Percentiles rank a stretch among this genome's conserved stretches.
Evolutionary conservation across 2,329 filamentous ascomycete species (phyloP).

Genomic region (Sarocladiaceae sp.): DNA sequence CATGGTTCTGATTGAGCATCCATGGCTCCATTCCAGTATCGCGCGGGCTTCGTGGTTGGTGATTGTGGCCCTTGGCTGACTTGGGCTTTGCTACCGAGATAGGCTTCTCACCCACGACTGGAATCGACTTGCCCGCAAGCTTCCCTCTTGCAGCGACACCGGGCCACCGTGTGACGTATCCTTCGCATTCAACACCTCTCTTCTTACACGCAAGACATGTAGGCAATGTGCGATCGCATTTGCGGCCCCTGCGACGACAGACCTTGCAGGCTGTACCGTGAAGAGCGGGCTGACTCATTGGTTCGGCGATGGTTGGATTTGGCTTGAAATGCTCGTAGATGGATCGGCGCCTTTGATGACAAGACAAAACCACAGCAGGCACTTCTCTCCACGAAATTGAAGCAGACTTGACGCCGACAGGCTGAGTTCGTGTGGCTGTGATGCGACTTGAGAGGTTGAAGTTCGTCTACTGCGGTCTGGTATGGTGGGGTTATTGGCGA

Average conservation of each 20-base stretch:
- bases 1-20: not conserved
- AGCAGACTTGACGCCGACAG: no score
- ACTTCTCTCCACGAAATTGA: no score
- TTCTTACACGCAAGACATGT: slow-evolving; percentile 4
- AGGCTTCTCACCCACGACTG: not conserved
- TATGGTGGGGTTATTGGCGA: no score
- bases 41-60: not conserved
- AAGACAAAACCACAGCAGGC: no score
- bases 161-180: slow-evolving; percentile 10
- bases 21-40: not conserved
- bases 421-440: no score
- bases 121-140: slow-evolving; percentile 7
- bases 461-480: no score
- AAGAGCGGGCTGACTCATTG: not conserved
- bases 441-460: no score
- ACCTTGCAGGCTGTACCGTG: slow-evolving; percentile 10
- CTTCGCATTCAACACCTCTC: slow-evolving; percentile 6
- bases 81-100: no score
- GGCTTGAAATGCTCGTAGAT: no score
- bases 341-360: no score
- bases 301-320: no score
- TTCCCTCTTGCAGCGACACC: slow-evolving; percentile 10
- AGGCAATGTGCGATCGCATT: slow-evolving; percentile 11
- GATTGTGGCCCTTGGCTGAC: no score
- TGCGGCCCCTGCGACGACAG: slow-evolving; percentile 10